Conservation (phyloP, 352 stramenopile species). For the Thraustochytrium striatum region DNA sequence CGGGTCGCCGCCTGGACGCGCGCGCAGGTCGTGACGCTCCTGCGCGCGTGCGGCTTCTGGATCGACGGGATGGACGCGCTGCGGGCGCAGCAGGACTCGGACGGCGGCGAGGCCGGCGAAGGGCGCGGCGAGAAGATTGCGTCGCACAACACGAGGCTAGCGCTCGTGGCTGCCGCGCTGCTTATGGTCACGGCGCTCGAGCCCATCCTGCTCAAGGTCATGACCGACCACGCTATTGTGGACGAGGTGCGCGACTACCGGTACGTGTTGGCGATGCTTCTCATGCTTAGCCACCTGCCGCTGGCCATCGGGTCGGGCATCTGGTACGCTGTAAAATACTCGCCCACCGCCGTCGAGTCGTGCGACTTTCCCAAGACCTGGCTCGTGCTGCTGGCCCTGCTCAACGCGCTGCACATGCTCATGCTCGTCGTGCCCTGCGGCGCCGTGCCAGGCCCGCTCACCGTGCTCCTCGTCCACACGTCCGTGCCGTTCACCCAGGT, state of each 20-base stretch:
- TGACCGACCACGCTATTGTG: conserved; percentile 36
- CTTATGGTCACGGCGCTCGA: conserved; percentile 19
- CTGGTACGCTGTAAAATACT: conserved; percentile 40
- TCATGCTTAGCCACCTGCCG: conserved; percentile 41
- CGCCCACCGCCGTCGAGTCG: conserved; percentile 8
- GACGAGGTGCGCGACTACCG: conserved; percentile 26
- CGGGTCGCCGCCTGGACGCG: no score
- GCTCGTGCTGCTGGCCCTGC: conserved; percentile 36
- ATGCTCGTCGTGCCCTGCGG: conserved; percentile 19
- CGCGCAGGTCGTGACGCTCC: not conserved
- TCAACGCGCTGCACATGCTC: conserved; percentile 27
- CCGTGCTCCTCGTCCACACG: conserved; percentile 11
- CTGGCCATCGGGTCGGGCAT: conserved; percentile 36
- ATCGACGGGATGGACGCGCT: conserved; percentile 17
- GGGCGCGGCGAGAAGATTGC: not conserved
- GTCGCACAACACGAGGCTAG: conserved; percentile 20
- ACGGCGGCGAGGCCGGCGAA: conserved; percentile 11
- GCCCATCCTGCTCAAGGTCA: conserved; percentile 39
- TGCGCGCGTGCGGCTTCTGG: conserved; percentile 26
- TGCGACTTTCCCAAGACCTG: conserved; percentile 46
- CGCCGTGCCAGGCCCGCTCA: conserved; percentile 9
- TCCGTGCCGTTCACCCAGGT: conserved; percentile 26
- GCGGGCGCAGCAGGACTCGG: conserved; percentile 13
- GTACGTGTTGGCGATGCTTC: conserved; percentile 18
- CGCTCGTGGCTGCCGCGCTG: not conserved